A percentile compares a stretch with the other conserved stretches of the same genome.
Conservation (phyloP, 495 filamentous ascomycete genomes). For the Echria macrotheca region DNA sequence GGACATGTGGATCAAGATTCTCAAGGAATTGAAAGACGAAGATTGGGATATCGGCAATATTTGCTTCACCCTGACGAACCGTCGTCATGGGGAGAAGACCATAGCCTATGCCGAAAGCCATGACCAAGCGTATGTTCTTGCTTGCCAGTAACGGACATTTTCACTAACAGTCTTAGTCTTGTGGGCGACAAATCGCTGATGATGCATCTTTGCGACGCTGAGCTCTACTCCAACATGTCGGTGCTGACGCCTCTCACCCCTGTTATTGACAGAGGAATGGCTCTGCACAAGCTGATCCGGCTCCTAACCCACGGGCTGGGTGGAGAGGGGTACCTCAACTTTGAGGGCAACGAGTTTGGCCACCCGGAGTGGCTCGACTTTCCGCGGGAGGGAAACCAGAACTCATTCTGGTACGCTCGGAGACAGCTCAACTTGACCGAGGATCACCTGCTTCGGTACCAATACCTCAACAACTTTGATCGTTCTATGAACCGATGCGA, state of each 20-base stretch:
- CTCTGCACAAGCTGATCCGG: constrained; percentile 94
- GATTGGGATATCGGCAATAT: constrained; percentile 91
- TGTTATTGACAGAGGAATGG: constrained; percentile 84
- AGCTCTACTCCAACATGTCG: constrained; percentile 98
- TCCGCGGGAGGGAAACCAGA: constrained; percentile 87
- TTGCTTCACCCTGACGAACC: constrained; percentile 80
- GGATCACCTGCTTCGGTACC: constrained; percentile 79
- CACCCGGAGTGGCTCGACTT: constrained; percentile 99
- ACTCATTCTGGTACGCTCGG: constrained; percentile 95
- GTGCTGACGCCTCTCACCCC: constrained; percentile 74
- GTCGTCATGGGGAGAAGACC: constrained; percentile 94
- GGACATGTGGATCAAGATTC: constrained; percentile 97
- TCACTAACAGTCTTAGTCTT: too few relatives aligned
- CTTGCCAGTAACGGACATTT: too few relatives aligned
- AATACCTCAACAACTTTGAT: constrained; percentile 93
- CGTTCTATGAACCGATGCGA: constrained; percentile 81
- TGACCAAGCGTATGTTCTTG: constrained; percentile 82
- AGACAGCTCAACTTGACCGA: constrained; percentile 92
- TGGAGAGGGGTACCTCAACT: constrained; percentile 96
- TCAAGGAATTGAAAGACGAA: constrained; percentile 87
- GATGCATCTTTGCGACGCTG: constrained; percentile 96
- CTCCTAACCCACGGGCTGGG: constrained; percentile 90
- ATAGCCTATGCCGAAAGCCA: constrained; percentile 97
- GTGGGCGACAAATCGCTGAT: constrained; percentile 95
- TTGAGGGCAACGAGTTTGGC: constrained; percentile 97